Evolutionary conservation across 352 stramenopile species (phyloP).

Genomic region (Globisporangium nunn): DNA sequence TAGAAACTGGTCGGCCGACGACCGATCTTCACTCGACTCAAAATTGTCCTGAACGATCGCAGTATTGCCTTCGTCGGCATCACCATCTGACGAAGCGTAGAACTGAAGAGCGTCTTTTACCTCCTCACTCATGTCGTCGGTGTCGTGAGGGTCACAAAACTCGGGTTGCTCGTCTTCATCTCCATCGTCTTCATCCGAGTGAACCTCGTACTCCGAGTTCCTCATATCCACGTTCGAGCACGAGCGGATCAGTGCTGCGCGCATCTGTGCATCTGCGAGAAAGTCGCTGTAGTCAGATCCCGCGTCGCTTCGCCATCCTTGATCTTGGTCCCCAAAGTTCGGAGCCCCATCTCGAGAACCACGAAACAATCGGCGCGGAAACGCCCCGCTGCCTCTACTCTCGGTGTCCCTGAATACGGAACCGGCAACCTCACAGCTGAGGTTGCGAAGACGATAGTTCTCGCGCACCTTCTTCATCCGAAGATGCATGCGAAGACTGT

Average conservation of each 20-base stretch:
- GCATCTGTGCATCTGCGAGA: constrained; percentile 69
- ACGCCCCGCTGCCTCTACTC: constrained; percentile 25
- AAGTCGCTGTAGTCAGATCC: constrained; percentile 78
- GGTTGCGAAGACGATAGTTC: constrained; percentile 55
- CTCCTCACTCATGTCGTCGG: constrained; percentile 19
- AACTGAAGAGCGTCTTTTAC: constrained; percentile 1
- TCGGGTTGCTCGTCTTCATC: constrained; percentile 19
- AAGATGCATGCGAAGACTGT: constrained; percentile 69
- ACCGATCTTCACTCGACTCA: neutral
- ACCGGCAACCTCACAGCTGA: constrained; percentile 53
- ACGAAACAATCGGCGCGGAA: constrained; percentile 21
- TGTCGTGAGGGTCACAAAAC: constrained; percentile 23
- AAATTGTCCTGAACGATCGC: neutral
- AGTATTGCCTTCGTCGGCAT: neutral
- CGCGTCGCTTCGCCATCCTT: constrained; percentile 63
- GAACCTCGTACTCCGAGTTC: constrained; percentile 22
- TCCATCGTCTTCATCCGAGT: constrained; percentile 48
- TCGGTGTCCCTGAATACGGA: constrained; percentile 43
- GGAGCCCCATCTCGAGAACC: constrained; percentile 23
- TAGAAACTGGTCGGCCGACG: neutral
- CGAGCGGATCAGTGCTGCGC: constrained; percentile 63
- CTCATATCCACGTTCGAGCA: constrained; percentile 44
- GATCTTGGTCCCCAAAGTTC: constrained; percentile 26
- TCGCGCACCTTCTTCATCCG: constrained; percentile 55
- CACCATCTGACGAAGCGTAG: neutral